Evolutionary conservation across 371 early-diverging fungal species (phyloP), one percentile per base, ranked within the genome.

Genomic region (Mucor circinelloides): DNA sequence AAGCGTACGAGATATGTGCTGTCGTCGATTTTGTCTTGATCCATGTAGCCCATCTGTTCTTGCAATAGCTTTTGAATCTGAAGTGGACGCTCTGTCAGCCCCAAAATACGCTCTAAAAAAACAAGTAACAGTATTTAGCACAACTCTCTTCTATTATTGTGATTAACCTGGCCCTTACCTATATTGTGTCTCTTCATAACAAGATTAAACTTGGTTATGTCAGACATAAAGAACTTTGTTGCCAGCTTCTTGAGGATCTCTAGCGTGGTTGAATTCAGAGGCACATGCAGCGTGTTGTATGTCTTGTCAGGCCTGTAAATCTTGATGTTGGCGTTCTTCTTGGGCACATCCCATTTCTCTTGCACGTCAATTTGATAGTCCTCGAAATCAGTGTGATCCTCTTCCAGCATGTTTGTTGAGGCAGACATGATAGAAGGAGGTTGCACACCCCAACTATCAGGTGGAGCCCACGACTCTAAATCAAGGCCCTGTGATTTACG

Each of bases 11-110:
- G 74, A 63, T 94, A 94, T 36, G 90, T 91, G 15, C 91, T 80
- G 25, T 90, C 87, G 42, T 91, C 90, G 46, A 94, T 84, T 60
- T 85, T 89, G 74, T 95, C 95, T 32, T 86, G 76, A 27, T 87
- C 88, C 13, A 88, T 87, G 60, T 95, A 95, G 3, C 95, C 95
- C 79, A 91, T 91, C 67, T 91, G 90, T 69, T 89, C 85, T 56
- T 94, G 74, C 25, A 88, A 76, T 56, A 74, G 73, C 60, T 91
- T 91, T 58, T 92, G 85, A 27, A 94, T 86, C 32, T 83, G 82
- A 15, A 92, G 82, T 1, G 95, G 95, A 3, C 88, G 82, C 72
- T 95, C 95, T 57, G 82, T 79, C 4, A 87, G 67, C 13, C 75
- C 77, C 31, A 95, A 72, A 17, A 88, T 80, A 28, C 94, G 89